A percentile compares a stretch with the other conserved stretches of the same genome.
phyloP scores from a whole-genome alignment of 192 early-diverging fungal species.

The Martensiomyces pterosporus region DNA sequence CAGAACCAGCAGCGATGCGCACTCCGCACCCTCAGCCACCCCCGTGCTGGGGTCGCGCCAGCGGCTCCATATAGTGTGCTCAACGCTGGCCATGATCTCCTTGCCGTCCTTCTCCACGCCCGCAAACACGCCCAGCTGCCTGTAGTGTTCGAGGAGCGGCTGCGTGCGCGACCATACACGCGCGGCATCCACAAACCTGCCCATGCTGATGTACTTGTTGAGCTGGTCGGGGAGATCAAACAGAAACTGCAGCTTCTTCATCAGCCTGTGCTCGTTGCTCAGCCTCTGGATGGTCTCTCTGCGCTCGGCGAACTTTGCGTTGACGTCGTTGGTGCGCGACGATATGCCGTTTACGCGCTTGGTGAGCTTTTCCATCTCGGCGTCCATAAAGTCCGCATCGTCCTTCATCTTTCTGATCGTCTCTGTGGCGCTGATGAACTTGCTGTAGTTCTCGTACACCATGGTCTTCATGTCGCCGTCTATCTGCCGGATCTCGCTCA shows the following conservation, averaged over 20 bases:
- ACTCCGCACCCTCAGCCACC: conserved; percentile 32
- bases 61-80: conserved; percentile 53
- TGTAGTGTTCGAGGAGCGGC: conserved; percentile 73
- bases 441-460: conserved; percentile 98
- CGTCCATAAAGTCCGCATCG: conserved; percentile 83
- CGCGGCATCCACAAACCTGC: conserved; percentile 71
- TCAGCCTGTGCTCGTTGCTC: conserved; percentile 61
- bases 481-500: conserved; percentile 73
- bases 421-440: conserved; percentile 93
- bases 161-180: conserved; percentile 66
- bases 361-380: conserved; percentile 72
- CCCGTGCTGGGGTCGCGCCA: conserved; percentile 23
- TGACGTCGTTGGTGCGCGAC: conserved; percentile 46
- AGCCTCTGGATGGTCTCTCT: conserved; percentile 74
- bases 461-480: conserved; percentile 97
- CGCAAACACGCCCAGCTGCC: conserved; percentile 69
- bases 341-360: conserved; percentile 66
- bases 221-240: conserved; percentile 81
- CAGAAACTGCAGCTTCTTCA: conserved; percentile 83
- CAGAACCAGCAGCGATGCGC: conserved; percentile 39
- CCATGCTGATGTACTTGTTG: conserved; percentile 53
- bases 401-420: conserved; percentile 84
- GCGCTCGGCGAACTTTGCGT: conserved; percentile 59
- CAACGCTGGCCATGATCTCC: conserved; percentile 71
- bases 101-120: conserved; percentile 78